Base-by-base conservation (phyloP, 1,139 yeast species). In the Zygotorulaspora mrakii region DNA sequence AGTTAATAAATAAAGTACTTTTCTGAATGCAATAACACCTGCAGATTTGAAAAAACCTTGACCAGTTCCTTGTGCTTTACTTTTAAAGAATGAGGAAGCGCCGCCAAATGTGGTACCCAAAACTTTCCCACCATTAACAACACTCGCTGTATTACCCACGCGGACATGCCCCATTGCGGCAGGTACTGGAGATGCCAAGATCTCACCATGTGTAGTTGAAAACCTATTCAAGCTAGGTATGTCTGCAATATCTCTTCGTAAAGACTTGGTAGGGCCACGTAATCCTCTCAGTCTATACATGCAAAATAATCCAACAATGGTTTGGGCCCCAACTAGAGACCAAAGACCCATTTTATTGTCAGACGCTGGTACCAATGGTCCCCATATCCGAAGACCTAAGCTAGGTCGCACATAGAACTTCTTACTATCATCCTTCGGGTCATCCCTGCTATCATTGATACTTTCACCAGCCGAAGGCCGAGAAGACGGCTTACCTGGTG, bases 291-390 rank as follows among this genome's bases (percentile, higher is more conserved):
- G 54, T 17, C 56, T 45, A 25, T 49, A 43, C 31, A 62, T 39
- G 40, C 54, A 55, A 23, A 50, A 40, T 5, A 70, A 38, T 1
- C 82, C 82, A 20, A 73, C 27, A 1, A 63, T 51, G 12, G 76
- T 59, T 48, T 79, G 85, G 2, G 71, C 46, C 0, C 71, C 72
- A 3, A 77, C 67, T 43, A 77, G 55, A 1, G 71, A 49, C 54
- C 68, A 70, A 2, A 78, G 55, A 0, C 79, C 82, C 4, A 69
- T 63, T 20, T 64, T 53, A 53, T 76, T 74, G 48, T 79, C 84
- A 2, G 82, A 68, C 0, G 83, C 79, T 2, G 85, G 85, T 1
- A 76, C 79, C 28, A 79, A 55, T 1, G 84, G 83, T 1, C 83
- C 82, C 77, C 81, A 76, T 28, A 76, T 55, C 48, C 64, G 64